Evolutionary conservation across 1,284 basidiomycete genomes (phyloP).

Genomic region (Puccinia sorghi): DNA sequence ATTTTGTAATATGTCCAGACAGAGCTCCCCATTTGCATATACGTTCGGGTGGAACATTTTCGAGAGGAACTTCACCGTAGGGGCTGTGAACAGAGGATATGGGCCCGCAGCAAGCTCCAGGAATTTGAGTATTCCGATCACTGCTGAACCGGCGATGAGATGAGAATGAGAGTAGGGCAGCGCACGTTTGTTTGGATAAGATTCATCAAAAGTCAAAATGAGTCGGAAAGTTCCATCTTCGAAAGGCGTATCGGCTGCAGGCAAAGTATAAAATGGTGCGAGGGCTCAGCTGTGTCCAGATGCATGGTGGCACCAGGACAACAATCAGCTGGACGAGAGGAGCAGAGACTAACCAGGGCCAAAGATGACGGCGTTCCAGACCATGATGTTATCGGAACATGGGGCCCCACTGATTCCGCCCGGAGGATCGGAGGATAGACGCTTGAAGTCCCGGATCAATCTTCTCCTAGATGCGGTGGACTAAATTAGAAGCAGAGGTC

Average conservation of each 20-base stretch:
- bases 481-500: conserved; percentile 59
- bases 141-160: neutral
- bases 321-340: neutral
- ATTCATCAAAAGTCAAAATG: conserved; percentile 90
- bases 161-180: neutral
- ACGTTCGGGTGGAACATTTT: conserved; percentile 99
- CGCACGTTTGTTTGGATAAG: conserved; percentile 86
- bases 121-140: neutral
- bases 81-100: conserved; percentile 60
- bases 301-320: too few species aligned
- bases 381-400: conserved; percentile 96
- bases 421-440: conserved; percentile 88
- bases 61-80: conserved; percentile 92
- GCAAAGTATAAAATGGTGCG: neutral
- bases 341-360: conserved; percentile 75
- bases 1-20: conserved; percentile 96
- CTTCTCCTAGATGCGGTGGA: conserved; percentile 85
- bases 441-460: conserved; percentile 93
- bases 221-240: conserved; percentile 99
- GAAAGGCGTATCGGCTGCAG: conserved; percentile 88
- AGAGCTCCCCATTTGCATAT: conserved; percentile 95
- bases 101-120: neutral
- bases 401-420: conserved; percentile 94
- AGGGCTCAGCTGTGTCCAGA: too few species aligned
- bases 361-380: conserved; percentile 99